Evolutionary conservation across 179 eudicot species (phyloP), one percentile per base, ranked within the genome.

Genomic region (Silene noctiflora): DNA sequence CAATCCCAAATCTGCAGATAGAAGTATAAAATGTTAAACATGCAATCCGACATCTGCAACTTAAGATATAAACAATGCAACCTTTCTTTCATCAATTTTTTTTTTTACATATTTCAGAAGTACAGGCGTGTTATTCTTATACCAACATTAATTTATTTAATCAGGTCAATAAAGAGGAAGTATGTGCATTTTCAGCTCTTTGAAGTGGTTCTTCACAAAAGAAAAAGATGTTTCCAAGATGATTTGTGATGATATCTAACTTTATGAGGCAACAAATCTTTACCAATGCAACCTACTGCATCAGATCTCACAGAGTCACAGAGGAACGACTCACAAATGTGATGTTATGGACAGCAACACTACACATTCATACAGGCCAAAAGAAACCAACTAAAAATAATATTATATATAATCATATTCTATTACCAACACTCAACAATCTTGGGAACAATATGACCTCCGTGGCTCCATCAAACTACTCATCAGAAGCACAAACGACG

Each of bases 1-100:
- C 89, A 94, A 84, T 81, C 98, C 98, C 83, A 94, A 81, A 83
- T 94, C 98, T 94, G 78, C 59, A 48, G 44, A 65, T 4, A 27
- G 22, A 66, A 81, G 68, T 12, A 67, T 55, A 33, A 71, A 39
- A 70, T 64, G 25, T 62, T 10, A 77, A 19, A 70, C n/a, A 21
- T 56, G 29, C 31, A 81, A 21, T 24, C 71, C 25, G 2, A 29
- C 20, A 10, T 59, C 69, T 39, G 55, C 56, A 68, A 35, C 20
- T 35, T 35, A 39, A 67, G 39, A 35, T 67, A 67, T 39, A 35
- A 39, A 17, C 6, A 8, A n/a, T 33, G 51, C 20, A 16, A 66
- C 70, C 33, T 29, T 31, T 29, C 69, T 33, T 66, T 31, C 70
- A 33, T 66, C 33, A 33, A 65, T 4, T 13, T 13, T 6, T 17